Evolutionary conservation across 495 filamentous ascomycete genomes (phyloP).

Genomic region (Aspergillus kassunensis): DNA sequence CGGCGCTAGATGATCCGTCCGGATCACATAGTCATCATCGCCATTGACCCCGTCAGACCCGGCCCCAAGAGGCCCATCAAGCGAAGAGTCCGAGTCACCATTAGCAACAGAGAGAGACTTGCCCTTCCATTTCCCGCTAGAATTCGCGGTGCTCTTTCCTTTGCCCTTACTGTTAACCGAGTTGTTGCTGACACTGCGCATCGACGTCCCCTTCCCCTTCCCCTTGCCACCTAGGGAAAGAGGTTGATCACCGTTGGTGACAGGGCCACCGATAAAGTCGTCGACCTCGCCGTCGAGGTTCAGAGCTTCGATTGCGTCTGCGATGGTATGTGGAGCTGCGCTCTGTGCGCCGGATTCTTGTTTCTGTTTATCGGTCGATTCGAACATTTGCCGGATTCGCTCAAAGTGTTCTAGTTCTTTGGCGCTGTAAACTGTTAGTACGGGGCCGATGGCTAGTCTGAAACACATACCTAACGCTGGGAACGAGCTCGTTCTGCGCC

Average conservation of each 20-base stretch:
- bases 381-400: slow-evolving; percentile 74
- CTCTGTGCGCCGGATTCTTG: slow-evolving; percentile 28
- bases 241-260: slow-evolving; percentile 30
- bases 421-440: slow-evolving; percentile 51
- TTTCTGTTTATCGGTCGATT: slow-evolving; percentile 49
- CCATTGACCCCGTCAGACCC: slow-evolving; percentile 33
- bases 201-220: slow-evolving; percentile 31
- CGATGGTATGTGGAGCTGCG: slow-evolving; percentile 34
- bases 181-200: slow-evolving; percentile 28
- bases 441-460: not conserved
- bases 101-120: slow-evolving; percentile 25
- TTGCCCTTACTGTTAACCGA: slow-evolving; percentile 37
- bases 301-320: slow-evolving; percentile 36
- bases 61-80: slow-evolving; percentile 33
- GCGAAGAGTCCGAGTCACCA: slow-evolving; percentile 37
- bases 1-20: slow-evolving; percentile 36
- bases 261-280: slow-evolving; percentile 18
- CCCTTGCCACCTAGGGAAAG: slow-evolving; percentile 10
- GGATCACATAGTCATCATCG: slow-evolving; percentile 48
- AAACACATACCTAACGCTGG: slow-evolving; percentile 65
- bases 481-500: slow-evolving; percentile 81
- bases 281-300: slow-evolving; percentile 22
- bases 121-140: slow-evolving; percentile 51
- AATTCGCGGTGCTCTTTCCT: slow-evolving; percentile 25
- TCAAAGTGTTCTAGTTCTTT: slow-evolving; percentile 93